Evolutionary conservation across 768 basidiomycete genomes (phyloP), one percentile per base, ranked within the genome.

Genomic region (Lactifluus hygrophoroides): DNA sequence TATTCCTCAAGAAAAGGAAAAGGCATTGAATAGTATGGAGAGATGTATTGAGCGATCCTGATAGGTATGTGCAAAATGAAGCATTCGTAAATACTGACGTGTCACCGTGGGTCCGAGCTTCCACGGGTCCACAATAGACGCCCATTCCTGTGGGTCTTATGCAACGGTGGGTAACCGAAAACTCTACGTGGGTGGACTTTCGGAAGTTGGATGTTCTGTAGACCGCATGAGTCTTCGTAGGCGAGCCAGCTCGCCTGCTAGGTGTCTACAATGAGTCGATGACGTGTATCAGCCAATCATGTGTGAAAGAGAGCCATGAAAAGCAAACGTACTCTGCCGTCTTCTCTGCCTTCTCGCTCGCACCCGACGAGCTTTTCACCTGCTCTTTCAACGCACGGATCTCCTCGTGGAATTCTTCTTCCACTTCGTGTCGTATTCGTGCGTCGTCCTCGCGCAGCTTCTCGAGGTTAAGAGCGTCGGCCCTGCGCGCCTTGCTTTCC

Each of bases 221-320:
- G 73, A 71, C 66, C 80, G 85, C 82, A 91, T 90, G 40, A 91
- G 76, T 64, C 88, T 77, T 66, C 85, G 77, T 66, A 91, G 72
- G 57, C 86, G 77, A 49, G 81, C 78, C 45, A 90, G 74, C 68
- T 90, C 88, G 28, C 75, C 73, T 5, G 85, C 73, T 30, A 90
- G 69, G 32, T 73, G 71, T 66, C 87, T 88, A 65, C 27, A 54
- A 65, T 25, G 53, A 37, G 58, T 44, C 34, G 61, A 17, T 52
- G 34, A 58, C 43, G 37, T 40, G 46, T n/a, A 56, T 54, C 54
- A 67, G 50, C 46, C 8, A 49, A 30, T n/a, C 3, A 25, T 17
- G 32, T 32, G 32, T 32, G 5, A 32, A 32, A 32, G 32, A 10
- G 5, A 27, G 21, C 17, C 34, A 23, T 2, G 17, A 23, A 35